Base-by-base conservation (phyloP, 495 filamentous ascomycete species). In the Penicillium roqueforti region DNA sequence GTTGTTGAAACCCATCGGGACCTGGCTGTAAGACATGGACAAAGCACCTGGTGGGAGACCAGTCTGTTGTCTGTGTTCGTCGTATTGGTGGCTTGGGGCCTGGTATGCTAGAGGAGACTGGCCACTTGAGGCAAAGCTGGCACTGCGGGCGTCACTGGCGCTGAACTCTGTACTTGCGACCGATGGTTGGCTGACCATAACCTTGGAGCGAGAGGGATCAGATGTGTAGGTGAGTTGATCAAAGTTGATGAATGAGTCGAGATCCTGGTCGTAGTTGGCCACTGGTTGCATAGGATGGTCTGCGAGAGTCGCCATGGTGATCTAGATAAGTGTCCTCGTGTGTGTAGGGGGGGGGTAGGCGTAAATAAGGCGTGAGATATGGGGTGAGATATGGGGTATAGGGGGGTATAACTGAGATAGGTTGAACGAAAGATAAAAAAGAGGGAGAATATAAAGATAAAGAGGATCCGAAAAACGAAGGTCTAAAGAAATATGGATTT, bases 71-170 rank as follows among this genome's bases (percentile, higher is more conserved):
- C 87, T 86, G 71, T 95, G 89, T 40, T 85, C 83, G 56, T 91
- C 86, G 72, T 98, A 98, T 64, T 92, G 87, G 74, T 96, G 90
- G 63, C 90, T 96, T 8, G 92, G 92, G 18, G 80, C 90, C 39
- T 84, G 80, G 60, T 90, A 83, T 13, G 73, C 69, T 63, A 86
- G 82, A 31, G 78, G 80, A 20, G 71, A 71, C 58, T 75, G 74
- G 53, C 67, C 66, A 31, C 63, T 71, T n/a, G 69, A 69, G 26
- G 71, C 69, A 50, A 70, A 74, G 36, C 67, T 70, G 50, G 73
- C 65, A 57, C 70, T 72, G 43, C 72, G 63, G 47, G 66, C 58
- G 55, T 75, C 73, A 47, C 61, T 66, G 28, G 62, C 42, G 53
- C 58, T 66, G 51, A 67, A 74, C 3, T 77, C 75, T 42, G 69